Percentiles rank a stretch among this genome's conserved stretches.
Conservation (phyloP, 495 filamentous ascomycete genomes). For the Daldinia concentrica region DNA sequence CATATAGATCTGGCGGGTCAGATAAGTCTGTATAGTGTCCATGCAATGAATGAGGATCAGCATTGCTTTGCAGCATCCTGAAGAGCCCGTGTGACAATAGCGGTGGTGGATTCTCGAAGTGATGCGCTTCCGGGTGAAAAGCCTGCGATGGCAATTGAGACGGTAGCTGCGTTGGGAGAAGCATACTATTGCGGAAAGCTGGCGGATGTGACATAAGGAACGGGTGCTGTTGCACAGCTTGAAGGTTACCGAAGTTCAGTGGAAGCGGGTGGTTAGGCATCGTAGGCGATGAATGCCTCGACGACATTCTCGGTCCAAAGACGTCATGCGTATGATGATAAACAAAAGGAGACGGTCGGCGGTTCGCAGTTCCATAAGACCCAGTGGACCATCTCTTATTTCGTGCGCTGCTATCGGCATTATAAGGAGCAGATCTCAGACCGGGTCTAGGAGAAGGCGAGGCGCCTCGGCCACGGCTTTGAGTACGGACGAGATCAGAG, state of each 20-base stretch:
- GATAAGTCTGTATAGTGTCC: conserved; percentile 71
- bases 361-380: conserved; percentile 63
- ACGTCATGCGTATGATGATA: conserved; percentile 62
- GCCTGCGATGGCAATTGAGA: conserved; percentile 58
- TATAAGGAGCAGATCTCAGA: conserved; percentile 71
- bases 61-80: conserved; percentile 74
- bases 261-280: conserved; percentile 62
- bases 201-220: conserved; percentile 60
- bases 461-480: conserved; percentile 66
- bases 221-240: conserved; percentile 62
- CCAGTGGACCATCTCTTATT: conserved; percentile 79
- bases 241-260: conserved; percentile 62
- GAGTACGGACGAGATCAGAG: conserved; percentile 64
- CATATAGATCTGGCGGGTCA: conserved; percentile 77
- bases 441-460: conserved; percentile 72
- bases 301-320: conserved; percentile 59
- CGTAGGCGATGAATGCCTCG: conserved; percentile 64
- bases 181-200: conserved; percentile 58
- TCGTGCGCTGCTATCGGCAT: conserved; percentile 62
- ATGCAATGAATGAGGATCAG: conserved; percentile 67
- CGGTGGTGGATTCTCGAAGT: conserved; percentile 62
- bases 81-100: conserved; percentile 71
- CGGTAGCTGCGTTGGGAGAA: conserved; percentile 52
- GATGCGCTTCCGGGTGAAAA: conserved; percentile 57
- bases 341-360: conserved; percentile 64